Base-by-base conservation (phyloP, 2,329 filamentous ascomycete species). In the Pseudogymnoascus sp. region DNA sequence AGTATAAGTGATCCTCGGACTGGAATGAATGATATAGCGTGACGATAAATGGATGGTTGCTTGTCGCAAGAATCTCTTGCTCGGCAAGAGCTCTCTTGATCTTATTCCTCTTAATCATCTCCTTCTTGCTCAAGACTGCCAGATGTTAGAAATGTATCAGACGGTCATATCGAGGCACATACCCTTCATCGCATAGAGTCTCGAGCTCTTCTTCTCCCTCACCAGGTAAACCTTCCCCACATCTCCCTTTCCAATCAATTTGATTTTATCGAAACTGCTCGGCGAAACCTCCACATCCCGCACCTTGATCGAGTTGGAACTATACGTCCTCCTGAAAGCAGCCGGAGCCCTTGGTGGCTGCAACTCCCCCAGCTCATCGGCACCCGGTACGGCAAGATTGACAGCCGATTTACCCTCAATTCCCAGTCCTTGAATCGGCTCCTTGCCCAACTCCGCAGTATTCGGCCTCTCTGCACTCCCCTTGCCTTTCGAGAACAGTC, bases 81-180 rank as follows among this genome's bases (percentile, higher is more conserved):
- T 99, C 95, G 39, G 95, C 95, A 70, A 99, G 82, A 13, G 95
- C 95, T 74, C 95, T 87, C 84, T 99, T 99, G 80, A 99, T 99
- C 84, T 99, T 99, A 82, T 99, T 99, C 65, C 95, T 90, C 81
- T 99, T 99, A 78, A 99, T 99, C 95, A 99, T 99, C 78, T 99
- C 95, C 81, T 98, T 97, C 79, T 99, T 99, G 83, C 93, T 98
- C 77, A 99, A 76, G 5, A 99, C 95, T 98, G 74, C 14, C 62
- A 62, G 62, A 48, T 63, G 75, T 83, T 71, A 83, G 78, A 71
- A 51, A 8, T n/a, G 21, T 28, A 28, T 51, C 45, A 51, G 63
- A 23, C 11, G 6, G 28, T 51, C 13, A 54, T 34, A 62, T 62
- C 5, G 37, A 61, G 11, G 63, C 66, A 76, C 82, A 70, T 76